Base-by-base conservation (phyloP, 441 rosid species). In the Croton setiger region DNA sequence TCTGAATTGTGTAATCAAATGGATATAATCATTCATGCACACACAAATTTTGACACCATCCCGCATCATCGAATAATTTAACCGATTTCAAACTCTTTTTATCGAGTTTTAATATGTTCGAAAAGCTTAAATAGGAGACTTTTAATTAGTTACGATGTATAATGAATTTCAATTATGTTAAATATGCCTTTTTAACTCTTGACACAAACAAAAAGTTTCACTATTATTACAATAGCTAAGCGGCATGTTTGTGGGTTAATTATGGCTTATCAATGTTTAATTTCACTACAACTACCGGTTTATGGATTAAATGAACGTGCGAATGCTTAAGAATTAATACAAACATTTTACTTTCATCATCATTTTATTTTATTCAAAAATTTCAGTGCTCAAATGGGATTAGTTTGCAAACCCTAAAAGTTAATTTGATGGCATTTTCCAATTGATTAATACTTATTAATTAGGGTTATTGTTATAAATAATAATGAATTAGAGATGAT, bases 251-350 rank as follows among this genome's bases (percentile, higher is more conserved):
- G 44, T n/a, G 18, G 58, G 20, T 36, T 35, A 49, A 51, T 65
- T 23, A 56, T 57, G 27, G 62, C 39, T 23, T 15, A 3, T 55
- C 13, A 67, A 23, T 9, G 13, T 18, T 35, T 21, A 51, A 37
- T 13, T 54, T 37, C 7, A 43, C 39, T 53, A 39, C 17, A 67
- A 51, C 60, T 39, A 57, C 55, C 67, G n/a, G 33, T 18, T 55
- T 2, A 47, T 8, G 48, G 11, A 44, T 17, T 49, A 36, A 48
- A 69, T 17, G 27, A 44, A 55, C 23, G 11, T 37, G 36, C 20
- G 21, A 47, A 80, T 64, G 81, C 84, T 75, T 77, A 60, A 59
- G 14, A 35, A 49, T 41, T 64, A 74, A 75, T 75, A 33, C 67
- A 77, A 69, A 71, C 69, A 47, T 58, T 33, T 59, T 60, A 35